Percentiles rank a stretch among this genome's conserved stretches.
phyloP scores from a whole-genome alignment of 805 yeast genomes.

The Debaryomyces castellii region DNA sequence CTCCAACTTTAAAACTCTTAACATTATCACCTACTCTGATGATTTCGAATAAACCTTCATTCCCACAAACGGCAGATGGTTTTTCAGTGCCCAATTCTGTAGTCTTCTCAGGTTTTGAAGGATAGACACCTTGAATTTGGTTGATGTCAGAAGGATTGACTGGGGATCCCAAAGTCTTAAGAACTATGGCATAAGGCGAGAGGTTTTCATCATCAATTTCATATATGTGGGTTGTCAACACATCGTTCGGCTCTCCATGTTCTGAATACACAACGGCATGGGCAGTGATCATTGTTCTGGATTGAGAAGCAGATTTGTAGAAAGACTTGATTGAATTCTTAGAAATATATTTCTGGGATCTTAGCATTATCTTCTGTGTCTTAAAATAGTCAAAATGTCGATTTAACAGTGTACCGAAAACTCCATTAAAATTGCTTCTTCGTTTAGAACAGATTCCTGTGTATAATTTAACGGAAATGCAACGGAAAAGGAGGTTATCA shows the following conservation, averaged over 20 bases:
- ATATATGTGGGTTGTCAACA: conserved; percentile 51
- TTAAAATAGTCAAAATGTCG: background rate
- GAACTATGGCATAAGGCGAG: conserved; percentile 29
- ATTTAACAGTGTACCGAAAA: background rate
- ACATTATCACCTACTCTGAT: conserved; percentile 64
- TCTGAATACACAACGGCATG: conserved; percentile 65
- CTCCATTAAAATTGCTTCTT: background rate
- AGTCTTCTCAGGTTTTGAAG: conserved; percentile 48
- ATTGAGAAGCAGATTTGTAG: conserved; percentile 6
- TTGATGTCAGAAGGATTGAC: conserved; percentile 46
- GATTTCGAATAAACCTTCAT: conserved; percentile 90
- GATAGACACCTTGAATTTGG: conserved; percentile 48
- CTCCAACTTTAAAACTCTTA: conserved; percentile 56
- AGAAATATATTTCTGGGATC: background rate
- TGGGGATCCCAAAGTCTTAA: conserved; percentile 40
- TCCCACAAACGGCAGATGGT: conserved; percentile 86
- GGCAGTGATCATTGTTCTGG: conserved; percentile 46
- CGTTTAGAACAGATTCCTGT: background rate
- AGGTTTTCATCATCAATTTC: conserved; percentile 48
- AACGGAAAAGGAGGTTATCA: too few species aligned
- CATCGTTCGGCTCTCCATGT: conserved; percentile 67
- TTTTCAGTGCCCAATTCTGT: conserved; percentile 53
- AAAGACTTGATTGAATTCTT: background rate
- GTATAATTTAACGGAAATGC: too few species aligned
- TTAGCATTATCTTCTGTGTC: background rate